Evolutionary conservation across 2,329 filamentous ascomycete genomes (phyloP), one percentile per base, ranked within the genome.

Genomic region (Colletotrichum sp.): DNA sequence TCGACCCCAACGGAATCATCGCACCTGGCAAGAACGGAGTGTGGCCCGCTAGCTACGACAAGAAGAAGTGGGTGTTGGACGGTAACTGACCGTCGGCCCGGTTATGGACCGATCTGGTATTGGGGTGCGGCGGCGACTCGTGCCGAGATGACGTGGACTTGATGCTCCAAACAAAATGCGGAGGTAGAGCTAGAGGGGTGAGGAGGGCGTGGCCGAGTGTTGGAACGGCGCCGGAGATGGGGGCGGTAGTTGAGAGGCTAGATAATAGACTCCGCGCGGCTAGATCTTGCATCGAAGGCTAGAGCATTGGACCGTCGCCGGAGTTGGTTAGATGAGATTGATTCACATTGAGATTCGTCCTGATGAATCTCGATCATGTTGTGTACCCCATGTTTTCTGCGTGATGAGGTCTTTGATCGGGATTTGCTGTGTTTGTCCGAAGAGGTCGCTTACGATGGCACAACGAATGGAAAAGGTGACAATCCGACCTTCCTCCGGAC

Each of bases 1-100:
- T 88, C 30, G 86, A 88, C 71, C 86, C 86, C 4, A 84, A 84
- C 36, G 81, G 82, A 1, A 82, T 84, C 49, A 64, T 83, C 28
- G 82, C 82, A 1, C 83, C 82, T 2, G 82, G 83, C 0, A 79
- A 81, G 70, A 84, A 83, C 62, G 81, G 83, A 0, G 83, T 85
- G 13, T 84, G 83, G 83, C 82, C 83, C 1, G 78, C 76, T 71
- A 76, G 79, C 63, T 84, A 81, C 18, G 72, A 68, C 26, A 75
- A 78, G 69, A 72, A 72, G 68, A 60, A 77, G 44, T 75, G 77
- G 75, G 75, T 78, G 21, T 26, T 78, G 34, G 71, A 75, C 28
- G 68, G 71, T 8, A 78, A 68, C 21, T 64, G 30, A 68, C 3
- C 3, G 60, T 26, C 21, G n/a, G 24, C 6, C 15, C n/a, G 60